Evolutionary conservation across 208 protist species (phyloP).

Genomic region (Herpetomonas samuelpessoai): DNA sequence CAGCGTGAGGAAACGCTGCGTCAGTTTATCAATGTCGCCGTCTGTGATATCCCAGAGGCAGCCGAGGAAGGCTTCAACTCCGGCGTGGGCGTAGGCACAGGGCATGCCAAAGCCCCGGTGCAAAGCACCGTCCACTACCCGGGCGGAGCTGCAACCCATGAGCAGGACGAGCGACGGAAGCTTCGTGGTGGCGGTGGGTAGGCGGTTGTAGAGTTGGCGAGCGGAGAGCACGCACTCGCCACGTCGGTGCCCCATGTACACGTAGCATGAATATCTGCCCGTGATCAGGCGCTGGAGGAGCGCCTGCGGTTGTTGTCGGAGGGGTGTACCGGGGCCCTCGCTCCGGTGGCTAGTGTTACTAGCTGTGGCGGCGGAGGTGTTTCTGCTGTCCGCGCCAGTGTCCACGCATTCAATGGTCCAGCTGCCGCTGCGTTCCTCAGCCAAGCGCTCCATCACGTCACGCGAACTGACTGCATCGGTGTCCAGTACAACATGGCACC

Average conservation of each 20-base stretch:
- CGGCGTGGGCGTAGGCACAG: conserved; percentile 71
- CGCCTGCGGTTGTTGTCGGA: too few relatives aligned
- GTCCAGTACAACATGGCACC: too few relatives aligned
- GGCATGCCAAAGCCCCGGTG: conserved; percentile 66
- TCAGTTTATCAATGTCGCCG: conserved; percentile 73
- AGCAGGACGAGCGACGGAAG: conserved; percentile 35
- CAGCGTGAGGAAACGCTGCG: conserved; percentile 29
- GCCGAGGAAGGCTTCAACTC: conserved; percentile 42
- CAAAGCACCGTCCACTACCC: conserved; percentile 24
- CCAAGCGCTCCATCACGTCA: too few relatives aligned
- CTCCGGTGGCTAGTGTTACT: too few relatives aligned
- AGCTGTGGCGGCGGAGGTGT: too few relatives aligned
- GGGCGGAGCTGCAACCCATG: conserved; percentile 84
- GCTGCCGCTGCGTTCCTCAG: too few relatives aligned
- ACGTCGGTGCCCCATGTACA: conserved; percentile 68
- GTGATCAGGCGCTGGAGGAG: conserved; percentile 21
- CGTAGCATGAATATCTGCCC: conserved; percentile 28
- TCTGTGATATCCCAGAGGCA: conserved; percentile 83
- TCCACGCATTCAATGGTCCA: too few relatives aligned
- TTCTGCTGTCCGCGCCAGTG: too few relatives aligned
- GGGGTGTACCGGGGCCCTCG: conserved; percentile 12
- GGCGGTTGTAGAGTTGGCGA: conserved; percentile 41
- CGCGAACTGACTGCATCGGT: too few relatives aligned
- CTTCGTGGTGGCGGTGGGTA: conserved; percentile 15
- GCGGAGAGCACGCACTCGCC: conserved; percentile 50